phyloP scores from a whole-genome alignment of 2,329 filamentous ascomycete species.

The Fusarium dimerum region DNA sequence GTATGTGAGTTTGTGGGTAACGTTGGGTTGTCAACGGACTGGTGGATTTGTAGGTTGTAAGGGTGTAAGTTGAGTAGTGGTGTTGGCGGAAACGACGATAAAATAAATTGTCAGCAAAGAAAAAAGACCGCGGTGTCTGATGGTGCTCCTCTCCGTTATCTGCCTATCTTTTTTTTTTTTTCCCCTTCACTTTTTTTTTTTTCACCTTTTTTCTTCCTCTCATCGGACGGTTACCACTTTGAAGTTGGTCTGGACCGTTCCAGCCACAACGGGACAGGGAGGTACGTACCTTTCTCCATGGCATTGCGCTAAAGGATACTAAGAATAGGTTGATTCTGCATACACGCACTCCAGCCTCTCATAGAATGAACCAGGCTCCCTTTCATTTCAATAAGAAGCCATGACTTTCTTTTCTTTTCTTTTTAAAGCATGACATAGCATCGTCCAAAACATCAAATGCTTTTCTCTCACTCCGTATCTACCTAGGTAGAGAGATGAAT shows the following conservation, averaged over 20 bases:
- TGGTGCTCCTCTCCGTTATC: conserved; percentile 23
- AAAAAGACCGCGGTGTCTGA: neutral
- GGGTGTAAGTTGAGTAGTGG: conserved; percentile 2
- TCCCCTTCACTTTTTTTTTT: neutral
- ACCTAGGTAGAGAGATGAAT: too few relatives aligned
- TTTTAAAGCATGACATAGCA: too few relatives aligned
- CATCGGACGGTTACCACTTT: neutral
- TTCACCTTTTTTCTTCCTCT: neutral
- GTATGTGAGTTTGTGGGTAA: conserved; percentile 1
- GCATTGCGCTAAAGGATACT: too few relatives aligned
- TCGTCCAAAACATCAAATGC: too few relatives aligned
- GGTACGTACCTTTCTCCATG: neutral
- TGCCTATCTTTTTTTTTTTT: conserved; percentile 4
- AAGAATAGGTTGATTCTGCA: too few relatives aligned
- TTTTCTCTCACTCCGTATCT: too few relatives aligned
- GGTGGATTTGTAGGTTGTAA: conserved; percentile 18
- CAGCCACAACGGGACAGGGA: neutral
- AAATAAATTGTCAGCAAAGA: conserved; percentile 20
- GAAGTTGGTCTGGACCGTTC: neutral
- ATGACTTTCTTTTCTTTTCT: too few relatives aligned
- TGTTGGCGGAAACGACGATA: conserved; percentile 5
- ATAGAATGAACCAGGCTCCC: too few relatives aligned
- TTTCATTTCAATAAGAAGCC: too few relatives aligned
- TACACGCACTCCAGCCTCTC: too few relatives aligned
- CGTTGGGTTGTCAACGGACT: conserved; percentile 7